Percentiles rank a stretch among this genome's conserved stretches.
Evolutionary conservation across 2,329 filamentous ascomycete species (phyloP).

Genomic region (Trichoderma cornu-damae): DNA sequence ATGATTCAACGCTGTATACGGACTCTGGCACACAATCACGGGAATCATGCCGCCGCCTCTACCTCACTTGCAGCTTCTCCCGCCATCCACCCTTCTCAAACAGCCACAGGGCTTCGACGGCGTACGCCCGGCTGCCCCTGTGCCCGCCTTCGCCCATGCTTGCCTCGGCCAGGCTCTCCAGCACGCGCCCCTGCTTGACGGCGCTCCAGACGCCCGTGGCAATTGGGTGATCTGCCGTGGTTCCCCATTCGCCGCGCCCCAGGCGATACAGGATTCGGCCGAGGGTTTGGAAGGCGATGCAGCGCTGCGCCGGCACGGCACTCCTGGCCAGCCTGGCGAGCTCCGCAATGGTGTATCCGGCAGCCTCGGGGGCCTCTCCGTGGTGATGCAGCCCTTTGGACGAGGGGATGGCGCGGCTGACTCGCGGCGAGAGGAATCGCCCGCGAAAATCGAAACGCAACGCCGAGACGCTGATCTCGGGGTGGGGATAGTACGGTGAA

Average conservation of each 20-base stretch:
- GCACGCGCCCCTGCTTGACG: slow-evolving; percentile 68
- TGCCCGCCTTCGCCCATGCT: slow-evolving; percentile 66
- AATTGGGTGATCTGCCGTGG: slow-evolving; percentile 51
- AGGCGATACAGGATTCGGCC: slow-evolving; percentile 80
- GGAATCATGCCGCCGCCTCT: slow-evolving; percentile 24
- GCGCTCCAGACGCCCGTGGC: slow-evolving; percentile 79
- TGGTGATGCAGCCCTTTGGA: slow-evolving; percentile 88
- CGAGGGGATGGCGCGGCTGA: slow-evolving; percentile 67
- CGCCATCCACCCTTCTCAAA: slow-evolving; percentile 68
- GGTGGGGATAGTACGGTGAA: slow-evolving; percentile 76
- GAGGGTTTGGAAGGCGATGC: slow-evolving; percentile 85
- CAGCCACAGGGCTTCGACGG: slow-evolving; percentile 84
- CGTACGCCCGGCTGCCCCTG: slow-evolving; percentile 75
- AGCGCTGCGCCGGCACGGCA: slow-evolving; percentile 78
- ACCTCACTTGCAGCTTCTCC: slow-evolving; percentile 55
- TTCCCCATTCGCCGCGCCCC: slow-evolving; percentile 66
- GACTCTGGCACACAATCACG: too few species aligned
- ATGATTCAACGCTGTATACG: too few species aligned
- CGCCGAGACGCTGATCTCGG: slow-evolving; percentile 66
- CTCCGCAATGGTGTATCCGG: slow-evolving; percentile 89
- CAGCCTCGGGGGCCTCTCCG: slow-evolving; percentile 83
- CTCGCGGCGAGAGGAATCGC: slow-evolving; percentile 69
- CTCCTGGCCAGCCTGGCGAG: slow-evolving; percentile 75
- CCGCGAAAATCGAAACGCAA: slow-evolving; percentile 89
- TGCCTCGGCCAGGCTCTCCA: slow-evolving; percentile 73